Evolutionary conservation across 495 filamentous ascomycete species (phyloP), one percentile per base, ranked within the genome.

Genomic region (Pseudevernia furfuracea): DNA sequence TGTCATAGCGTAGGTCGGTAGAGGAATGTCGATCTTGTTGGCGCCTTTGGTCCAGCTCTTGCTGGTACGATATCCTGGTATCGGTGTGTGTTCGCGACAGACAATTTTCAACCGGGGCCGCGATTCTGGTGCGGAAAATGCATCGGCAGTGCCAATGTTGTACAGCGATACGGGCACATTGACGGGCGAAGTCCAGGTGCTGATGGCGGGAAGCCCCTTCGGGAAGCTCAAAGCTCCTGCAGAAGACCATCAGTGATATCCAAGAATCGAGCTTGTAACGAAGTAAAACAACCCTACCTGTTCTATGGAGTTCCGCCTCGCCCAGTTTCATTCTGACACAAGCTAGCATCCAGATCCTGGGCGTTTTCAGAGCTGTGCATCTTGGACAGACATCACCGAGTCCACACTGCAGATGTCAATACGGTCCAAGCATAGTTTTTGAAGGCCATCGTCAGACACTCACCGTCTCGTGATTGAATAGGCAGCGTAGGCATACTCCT

Each of bases 211-310:
- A 23, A 36, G 25, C 3, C 59, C 59, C 1, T 52, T 12, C n/a
- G 43, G 59, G 28, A 49, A 61, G 36, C 44, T 61, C 44, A 61
- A 44, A n/a, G 43, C 41, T 19, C 25, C 59, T 61, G 25, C 7
- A 23, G 14, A 61, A 36, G 39, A 36, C 41, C n/a, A 36, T 48
- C 0, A 2, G 36, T 17, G n/a, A 34, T 30, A 14, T 43, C 2
- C 7, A n/a, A 8, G 39, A 3, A 1, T 3, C 14, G 10, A 2
- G 38, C 38, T 12, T 41, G 38, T 15, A 4, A 41, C 38, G 14
- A 15, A 41, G 32, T 30, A 3, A 14, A 19, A 4, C n/a, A 19
- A 32, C 36, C 59, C 37, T 61, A 61, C 59, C n/a, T 37, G 21
- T 25, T 61, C 59, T 61, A 44, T 49, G 48, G 11, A 61, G 10